These are phyloP conservation scores for Karstenula rhodostoma DNA, from an alignment of 2,329 filamentous ascomycete species.

Conservation along the genomic window DNA sequence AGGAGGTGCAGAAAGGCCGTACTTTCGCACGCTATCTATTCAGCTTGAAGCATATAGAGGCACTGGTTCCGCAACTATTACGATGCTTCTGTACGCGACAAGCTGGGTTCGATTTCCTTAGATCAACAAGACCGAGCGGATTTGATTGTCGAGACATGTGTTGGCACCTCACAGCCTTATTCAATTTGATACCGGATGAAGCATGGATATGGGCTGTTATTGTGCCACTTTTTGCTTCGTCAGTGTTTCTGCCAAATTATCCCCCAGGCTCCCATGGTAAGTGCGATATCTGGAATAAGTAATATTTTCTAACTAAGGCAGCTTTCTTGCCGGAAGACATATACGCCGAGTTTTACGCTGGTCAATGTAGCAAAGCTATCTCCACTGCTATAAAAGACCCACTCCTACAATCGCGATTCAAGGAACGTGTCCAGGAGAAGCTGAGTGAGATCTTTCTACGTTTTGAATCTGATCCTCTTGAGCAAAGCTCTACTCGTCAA, in stretches of 20 bases:
- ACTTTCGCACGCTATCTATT: constrained; percentile 18
- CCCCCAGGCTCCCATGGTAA: constrained; percentile 31
- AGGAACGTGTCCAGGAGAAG: not conserved
- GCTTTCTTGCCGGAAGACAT: constrained; percentile 14
- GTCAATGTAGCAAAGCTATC: constrained; percentile 10
- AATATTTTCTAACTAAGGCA: constrained; percentile 1
- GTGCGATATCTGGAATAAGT: constrained; percentile 1
- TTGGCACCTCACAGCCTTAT: constrained; percentile 24
- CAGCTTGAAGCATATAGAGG: constrained; percentile 20
- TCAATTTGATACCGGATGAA: constrained; percentile 26
- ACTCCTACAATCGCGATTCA: not conserved
- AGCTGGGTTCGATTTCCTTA: constrained; percentile 25
- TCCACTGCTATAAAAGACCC: constrained; percentile 2
- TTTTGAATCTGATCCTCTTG: constrained; percentile 6
- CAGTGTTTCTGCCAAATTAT: constrained; percentile 31
- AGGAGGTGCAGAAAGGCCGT: not conserved
- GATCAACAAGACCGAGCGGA: constrained; percentile 20
- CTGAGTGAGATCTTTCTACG: not conserved
- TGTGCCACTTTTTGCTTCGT: constrained; percentile 31
- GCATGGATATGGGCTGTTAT: constrained; percentile 25
- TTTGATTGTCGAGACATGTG: constrained; percentile 21
- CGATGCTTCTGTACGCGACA: constrained; percentile 19
- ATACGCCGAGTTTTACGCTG: constrained; percentile 17
- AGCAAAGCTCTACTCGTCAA: constrained; percentile 3
- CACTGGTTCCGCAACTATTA: constrained; percentile 21